Evolutionary conservation across 1,284 basidiomycete species (phyloP), one percentile per base, ranked within the genome.

Genomic region (Chalciporus sp.): DNA sequence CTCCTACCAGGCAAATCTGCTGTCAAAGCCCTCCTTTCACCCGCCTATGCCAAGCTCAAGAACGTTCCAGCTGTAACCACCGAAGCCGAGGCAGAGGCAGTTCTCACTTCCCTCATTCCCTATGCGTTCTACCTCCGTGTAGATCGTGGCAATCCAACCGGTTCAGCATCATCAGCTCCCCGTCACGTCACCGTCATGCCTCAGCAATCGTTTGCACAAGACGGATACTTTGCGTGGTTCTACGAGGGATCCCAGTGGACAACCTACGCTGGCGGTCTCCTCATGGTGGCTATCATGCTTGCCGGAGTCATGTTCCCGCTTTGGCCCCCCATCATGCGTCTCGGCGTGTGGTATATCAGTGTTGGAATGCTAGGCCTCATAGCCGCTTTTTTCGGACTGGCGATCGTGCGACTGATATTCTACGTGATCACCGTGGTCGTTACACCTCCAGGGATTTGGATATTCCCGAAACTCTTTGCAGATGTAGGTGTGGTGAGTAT

Each of bases 301-400:
- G 95, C 92, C 1, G 95, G 92, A 2, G 96, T 98, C 69, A 98
- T 99, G 94, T 99, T 98, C 84, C 96, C 96, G 1, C 83, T 99
- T 14, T 99, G 97, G 96, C 96, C 96, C 2, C 85, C 88, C 42
- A 86, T 85, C 63, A 86, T 99, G 81, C 82, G 96, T n/a, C 78
- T 96, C 41, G 96, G 96, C 39, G 96, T 97, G 49, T 98, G 93
- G 90, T 99, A 99, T 72, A 78, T 99, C 60, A 92, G 88, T 60
- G 88, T 98, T 54, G 92, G 76, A 35, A 88, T 95, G 65, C 80
- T 99, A 27, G 92, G 92, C 26, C 79, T 99, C 59, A 86, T 99
- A 56, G 95, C 86, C 29, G 74, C 94, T 57, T 96, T 99, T 77
- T 95, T 99, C 67, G 94, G 74, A 7, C 84, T 98, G 59, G 94